Conservation (phyloP, 805 yeast genomes). For the Metschnikowia peoriensis region DNA sequence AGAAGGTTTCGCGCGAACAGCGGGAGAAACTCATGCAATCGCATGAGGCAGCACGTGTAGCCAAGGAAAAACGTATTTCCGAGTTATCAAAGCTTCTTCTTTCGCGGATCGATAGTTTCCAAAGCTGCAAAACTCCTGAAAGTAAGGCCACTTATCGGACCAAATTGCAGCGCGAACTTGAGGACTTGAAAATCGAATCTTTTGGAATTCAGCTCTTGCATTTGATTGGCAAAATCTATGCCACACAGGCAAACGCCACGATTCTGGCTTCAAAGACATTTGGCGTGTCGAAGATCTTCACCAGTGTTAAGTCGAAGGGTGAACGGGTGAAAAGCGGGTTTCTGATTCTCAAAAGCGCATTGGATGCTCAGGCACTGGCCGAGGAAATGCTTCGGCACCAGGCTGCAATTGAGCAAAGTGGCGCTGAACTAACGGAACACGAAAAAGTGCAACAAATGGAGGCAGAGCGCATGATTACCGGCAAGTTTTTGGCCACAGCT, state of each 20-base stretch:
- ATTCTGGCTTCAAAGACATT: constrained; percentile 74
- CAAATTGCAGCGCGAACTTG: constrained; percentile 61
- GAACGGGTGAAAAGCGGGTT: constrained; percentile 79
- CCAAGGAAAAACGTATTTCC: constrained; percentile 47
- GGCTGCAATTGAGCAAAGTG: constrained; percentile 41
- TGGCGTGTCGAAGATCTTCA: constrained; percentile 83
- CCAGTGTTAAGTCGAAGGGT: constrained; percentile 82
- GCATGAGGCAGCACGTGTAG: constrained; percentile 54
- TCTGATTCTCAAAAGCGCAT: constrained; percentile 75
- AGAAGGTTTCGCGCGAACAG: constrained; percentile 32
- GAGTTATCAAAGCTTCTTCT: constrained; percentile 51
- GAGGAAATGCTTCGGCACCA: constrained; percentile 74
- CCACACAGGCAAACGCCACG: constrained; percentile 68
- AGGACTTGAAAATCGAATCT: constrained; percentile 87
- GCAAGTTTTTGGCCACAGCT: constrained; percentile 88
- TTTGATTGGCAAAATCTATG: constrained; percentile 78
- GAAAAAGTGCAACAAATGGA: constrained; percentile 49
- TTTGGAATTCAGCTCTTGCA: constrained; percentile 89
- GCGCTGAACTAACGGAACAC: constrained; percentile 33
- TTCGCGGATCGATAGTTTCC: constrained; percentile 44
- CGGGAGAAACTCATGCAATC: constrained; percentile 51
- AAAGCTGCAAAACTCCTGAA: constrained; percentile 62
- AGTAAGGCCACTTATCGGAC: constrained; percentile 55
- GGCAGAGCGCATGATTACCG: constrained; percentile 77
- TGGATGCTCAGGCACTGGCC: constrained; percentile 77